phyloP scores from a whole-genome alignment of 2,329 filamentous ascomycete species.

The Fusarium sp. region DNA sequence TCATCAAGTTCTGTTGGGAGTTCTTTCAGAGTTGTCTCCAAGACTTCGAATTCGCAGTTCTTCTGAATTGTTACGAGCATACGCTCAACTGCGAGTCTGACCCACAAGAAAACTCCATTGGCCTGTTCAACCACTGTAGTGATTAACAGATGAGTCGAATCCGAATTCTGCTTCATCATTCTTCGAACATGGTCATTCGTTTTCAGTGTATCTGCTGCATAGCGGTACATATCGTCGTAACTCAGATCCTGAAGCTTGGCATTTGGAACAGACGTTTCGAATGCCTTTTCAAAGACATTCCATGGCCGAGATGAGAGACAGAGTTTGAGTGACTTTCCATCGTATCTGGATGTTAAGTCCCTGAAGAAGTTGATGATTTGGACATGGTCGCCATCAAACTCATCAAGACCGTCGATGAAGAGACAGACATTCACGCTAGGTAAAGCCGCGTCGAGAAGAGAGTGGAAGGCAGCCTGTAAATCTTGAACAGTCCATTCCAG shows the following conservation, averaged over 20 bases:
- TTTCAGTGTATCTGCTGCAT: conserved; percentile 3
- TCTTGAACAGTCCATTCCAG: conserved; percentile 8
- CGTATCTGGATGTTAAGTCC: background rate
- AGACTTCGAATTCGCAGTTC: background rate
- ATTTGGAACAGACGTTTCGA: conserved; percentile 5
- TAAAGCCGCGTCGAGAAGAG: background rate
- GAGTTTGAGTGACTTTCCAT: conserved; percentile 5
- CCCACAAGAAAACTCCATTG: conserved; percentile 19
- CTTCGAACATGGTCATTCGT: background rate
- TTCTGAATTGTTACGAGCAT: background rate
- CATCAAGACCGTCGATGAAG: conserved; percentile 49
- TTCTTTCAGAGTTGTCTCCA: background rate
- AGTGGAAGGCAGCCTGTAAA: background rate
- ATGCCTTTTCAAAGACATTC: conserved; percentile 5
- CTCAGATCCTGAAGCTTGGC: conserved; percentile 12
- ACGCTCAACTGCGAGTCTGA: conserved; percentile 5
- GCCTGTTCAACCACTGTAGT: background rate
- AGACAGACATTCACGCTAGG: conserved; percentile 34
- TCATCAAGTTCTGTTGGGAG: conserved; percentile 7
- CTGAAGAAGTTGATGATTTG: conserved; percentile 44
- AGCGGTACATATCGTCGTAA: conserved; percentile 10
- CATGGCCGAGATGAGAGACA: conserved; percentile 12
- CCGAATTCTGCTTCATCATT: background rate
- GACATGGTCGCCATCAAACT: conserved; percentile 48
- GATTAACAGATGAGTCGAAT: background rate